phyloP scores from a whole-genome alignment of 2,329 filamentous ascomycete genomes.

The Dothideomycetidae sp. region DNA sequence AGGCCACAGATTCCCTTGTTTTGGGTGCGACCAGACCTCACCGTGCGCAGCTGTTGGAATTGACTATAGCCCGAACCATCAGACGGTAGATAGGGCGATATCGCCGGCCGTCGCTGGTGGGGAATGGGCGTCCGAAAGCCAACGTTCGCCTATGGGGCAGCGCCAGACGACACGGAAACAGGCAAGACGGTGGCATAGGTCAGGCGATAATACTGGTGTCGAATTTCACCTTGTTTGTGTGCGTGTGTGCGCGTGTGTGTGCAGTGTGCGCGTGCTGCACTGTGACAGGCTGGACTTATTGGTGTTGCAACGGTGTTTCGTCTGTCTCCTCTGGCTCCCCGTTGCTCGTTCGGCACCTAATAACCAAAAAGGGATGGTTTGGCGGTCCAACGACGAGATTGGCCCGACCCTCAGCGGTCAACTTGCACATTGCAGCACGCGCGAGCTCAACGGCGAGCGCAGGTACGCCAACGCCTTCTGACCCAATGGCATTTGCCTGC shows the following conservation, averaged over 20 bases:
- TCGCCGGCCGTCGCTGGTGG: too few relatives aligned
- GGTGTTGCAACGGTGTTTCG: neutral
- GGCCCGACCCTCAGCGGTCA: neutral
- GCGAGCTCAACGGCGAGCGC: conserved; percentile 8
- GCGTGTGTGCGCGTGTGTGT: neutral
- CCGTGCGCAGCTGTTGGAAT: too few relatives aligned
- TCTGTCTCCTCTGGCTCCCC: neutral
- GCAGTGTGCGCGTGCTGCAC: neutral
- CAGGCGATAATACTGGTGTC: too few relatives aligned
- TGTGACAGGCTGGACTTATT: neutral
- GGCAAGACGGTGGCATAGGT: too few relatives aligned
- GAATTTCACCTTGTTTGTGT: neutral
- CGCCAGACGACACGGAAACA: too few relatives aligned
- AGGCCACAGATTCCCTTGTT: too few relatives aligned
- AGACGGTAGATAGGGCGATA: too few relatives aligned
- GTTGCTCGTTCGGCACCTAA: conserved; percentile 9
- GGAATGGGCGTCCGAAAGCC: too few relatives aligned
- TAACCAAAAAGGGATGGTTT: conserved; percentile 6
- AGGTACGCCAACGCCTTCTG: conserved; percentile 4
- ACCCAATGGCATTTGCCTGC: neutral
- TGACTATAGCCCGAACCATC: too few relatives aligned
- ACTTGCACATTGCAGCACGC: neutral
- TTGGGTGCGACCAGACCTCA: too few relatives aligned
- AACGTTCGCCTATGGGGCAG: too few relatives aligned
- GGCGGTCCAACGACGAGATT: neutral